A percentile compares a stretch with the other conserved stretches of the same genome.
Conservation (phyloP, 179 eudicot genomes). For the Actinidia polygama region DNA sequence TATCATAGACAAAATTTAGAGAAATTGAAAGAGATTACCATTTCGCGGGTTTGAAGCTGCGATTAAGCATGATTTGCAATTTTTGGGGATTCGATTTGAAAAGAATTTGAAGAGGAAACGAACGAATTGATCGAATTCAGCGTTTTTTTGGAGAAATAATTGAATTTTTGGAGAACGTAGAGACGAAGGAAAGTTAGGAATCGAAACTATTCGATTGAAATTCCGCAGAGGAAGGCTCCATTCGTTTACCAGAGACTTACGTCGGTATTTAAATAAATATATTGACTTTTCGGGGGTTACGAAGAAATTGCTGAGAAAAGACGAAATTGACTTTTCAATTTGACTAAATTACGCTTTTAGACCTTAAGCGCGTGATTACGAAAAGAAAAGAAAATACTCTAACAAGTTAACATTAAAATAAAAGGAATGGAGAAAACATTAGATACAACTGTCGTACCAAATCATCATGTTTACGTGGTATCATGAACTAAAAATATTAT, state of each 20-base stretch:
- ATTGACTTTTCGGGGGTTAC: background rate
- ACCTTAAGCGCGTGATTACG: background rate
- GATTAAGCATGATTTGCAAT: constrained; percentile 53
- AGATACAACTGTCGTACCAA: no score
- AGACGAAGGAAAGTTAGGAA: constrained; percentile 8
- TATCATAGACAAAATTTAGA: background rate
- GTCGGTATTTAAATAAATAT: background rate
- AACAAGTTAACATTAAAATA: no score
- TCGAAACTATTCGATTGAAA: constrained; percentile 1
- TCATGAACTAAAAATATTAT: no score
- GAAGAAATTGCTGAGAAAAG: background rate
- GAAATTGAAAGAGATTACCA: constrained; percentile 52
- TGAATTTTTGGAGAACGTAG: background rate
- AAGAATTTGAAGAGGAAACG: no score
- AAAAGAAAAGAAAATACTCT: no score
- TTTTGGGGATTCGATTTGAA: background rate
- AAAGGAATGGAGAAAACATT: no score
- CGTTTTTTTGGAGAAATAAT: background rate
- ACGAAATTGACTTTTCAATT: background rate
- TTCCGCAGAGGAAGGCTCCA: background rate
- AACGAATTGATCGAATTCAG: background rate
- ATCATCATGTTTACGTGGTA: no score
- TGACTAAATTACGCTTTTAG: background rate
- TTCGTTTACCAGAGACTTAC: constrained; percentile 2
- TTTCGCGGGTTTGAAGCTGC: constrained; percentile 86